Percentiles rank a stretch among this genome's conserved stretches.
These are phyloP conservation scores for Malassezia sympodialis DNA, from an alignment of 1,284 basidiomycete genomes.

Conservation along the genomic window DNA sequence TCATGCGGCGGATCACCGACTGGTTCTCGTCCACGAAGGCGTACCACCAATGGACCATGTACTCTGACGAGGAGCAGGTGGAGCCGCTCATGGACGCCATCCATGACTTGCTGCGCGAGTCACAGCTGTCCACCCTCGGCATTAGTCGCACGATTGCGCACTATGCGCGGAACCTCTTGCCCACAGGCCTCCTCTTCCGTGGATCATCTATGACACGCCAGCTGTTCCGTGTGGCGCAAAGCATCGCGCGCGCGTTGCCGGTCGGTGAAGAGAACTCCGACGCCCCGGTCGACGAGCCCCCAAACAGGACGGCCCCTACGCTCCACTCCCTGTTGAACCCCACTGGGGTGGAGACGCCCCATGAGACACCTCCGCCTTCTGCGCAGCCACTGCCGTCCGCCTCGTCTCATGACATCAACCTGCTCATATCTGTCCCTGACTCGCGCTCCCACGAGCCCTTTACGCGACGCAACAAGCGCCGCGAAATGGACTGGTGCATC, in stretches of 20 bases:
- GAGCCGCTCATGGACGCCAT: background rate
- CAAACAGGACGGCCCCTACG: background rate
- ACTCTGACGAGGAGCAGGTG: background rate
- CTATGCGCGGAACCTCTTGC: background rate
- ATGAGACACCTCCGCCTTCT: background rate
- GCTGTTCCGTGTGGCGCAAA: conserved; percentile 21
- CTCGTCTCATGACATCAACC: background rate
- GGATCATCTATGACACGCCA: conserved; percentile 9
- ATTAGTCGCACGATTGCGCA: conserved; percentile 7
- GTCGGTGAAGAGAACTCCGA: background rate
- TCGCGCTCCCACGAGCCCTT: conserved; percentile 23
- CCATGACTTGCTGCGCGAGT: background rate
- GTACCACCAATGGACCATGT: background rate
- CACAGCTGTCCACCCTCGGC: conserved; percentile 2
- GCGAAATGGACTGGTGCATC: conserved; percentile 33
- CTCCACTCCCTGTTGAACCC: conserved; percentile 9
- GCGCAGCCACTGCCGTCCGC: background rate
- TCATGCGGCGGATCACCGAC: conserved; percentile 7
- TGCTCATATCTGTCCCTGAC: background rate
- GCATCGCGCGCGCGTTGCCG: conserved; percentile 15
- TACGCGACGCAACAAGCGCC: conserved; percentile 28
- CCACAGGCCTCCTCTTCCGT: conserved; percentile 3
- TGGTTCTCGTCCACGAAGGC: conserved; percentile 6
- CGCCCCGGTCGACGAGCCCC: background rate
- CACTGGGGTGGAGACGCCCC: background rate